A percentile compares a stretch with the other conserved stretches of the same genome.
Evolutionary conservation across 768 basidiomycete species (phyloP).

Genomic region (Dictyophora rubrovolvata): DNA sequence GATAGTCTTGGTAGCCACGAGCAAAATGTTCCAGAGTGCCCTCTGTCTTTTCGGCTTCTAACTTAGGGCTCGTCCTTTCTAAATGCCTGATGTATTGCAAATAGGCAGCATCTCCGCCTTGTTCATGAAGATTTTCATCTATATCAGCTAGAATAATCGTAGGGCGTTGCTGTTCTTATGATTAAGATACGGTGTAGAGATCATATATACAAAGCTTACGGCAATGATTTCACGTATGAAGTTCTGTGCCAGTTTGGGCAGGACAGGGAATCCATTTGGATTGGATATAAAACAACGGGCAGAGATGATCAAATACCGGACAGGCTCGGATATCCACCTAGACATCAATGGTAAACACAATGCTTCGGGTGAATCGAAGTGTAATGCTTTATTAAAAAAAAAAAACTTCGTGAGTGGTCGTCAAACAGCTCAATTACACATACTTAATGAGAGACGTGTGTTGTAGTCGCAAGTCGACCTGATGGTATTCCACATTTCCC

Average conservation of each 20-base stretch:
- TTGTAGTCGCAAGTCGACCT: constrained; percentile 83
- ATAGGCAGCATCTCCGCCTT: constrained; percentile 82
- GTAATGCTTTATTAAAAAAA: constrained; percentile 53
- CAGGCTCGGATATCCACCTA: constrained; percentile 90
- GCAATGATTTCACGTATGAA: constrained; percentile 89
- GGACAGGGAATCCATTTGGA: constrained; percentile 91
- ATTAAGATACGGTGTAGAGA: constrained; percentile 11
- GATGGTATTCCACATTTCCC: constrained; percentile 99
- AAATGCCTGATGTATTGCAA: constrained; percentile 79
- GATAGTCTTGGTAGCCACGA: constrained; percentile 86
- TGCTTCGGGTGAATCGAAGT: constrained; percentile 83
- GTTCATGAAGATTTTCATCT: constrained; percentile 49
- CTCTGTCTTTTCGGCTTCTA: constrained; percentile 50
- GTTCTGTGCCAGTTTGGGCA: constrained; percentile 84
- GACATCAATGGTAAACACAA: constrained; percentile 61
- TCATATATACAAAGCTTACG: constrained; percentile 33
- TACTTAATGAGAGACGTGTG: constrained; percentile 62
- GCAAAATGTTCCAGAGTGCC: constrained; percentile 87
- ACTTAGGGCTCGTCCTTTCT: constrained; percentile 63
- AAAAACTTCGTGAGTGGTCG: constrained; percentile 7
- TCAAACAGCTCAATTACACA: constrained; percentile 15
- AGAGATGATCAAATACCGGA: constrained; percentile 82
- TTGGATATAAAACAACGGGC: constrained; percentile 91
- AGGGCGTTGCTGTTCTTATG: constrained; percentile 60
- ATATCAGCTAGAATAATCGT: constrained; percentile 74